Base-by-base conservation (phyloP, 192 early-diverging fungal genomes). In the Nowakowskiella sp. region DNA sequence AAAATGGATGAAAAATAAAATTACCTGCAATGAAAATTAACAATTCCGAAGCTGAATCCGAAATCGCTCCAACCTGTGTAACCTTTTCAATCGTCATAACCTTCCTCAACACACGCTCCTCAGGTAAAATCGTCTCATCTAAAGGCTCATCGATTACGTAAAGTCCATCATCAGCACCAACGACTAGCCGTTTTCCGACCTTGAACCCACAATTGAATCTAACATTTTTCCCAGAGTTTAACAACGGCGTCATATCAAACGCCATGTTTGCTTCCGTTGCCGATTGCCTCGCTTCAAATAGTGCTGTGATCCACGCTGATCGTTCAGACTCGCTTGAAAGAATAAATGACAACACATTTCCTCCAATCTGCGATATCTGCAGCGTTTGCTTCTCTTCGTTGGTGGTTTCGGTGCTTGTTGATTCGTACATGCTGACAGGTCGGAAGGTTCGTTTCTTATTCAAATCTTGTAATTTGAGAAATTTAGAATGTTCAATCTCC, bases 141-240 rank as follows among this genome's bases (percentile, higher is more conserved):
- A 70, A 67, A 19, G 60, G 72, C 47, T 68, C 68, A 7, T 72
- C 60, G 46, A 68, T 70, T 1, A 88, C 68, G 53, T 82, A 97
- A 13, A 97, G 66, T 3, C 93, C 93, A 21, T 75, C 66, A 55
- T 97, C 91, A 1, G 91, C 86, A 22, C 88, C 93, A 44, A 95
- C 61, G 21, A 91, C 66, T 34, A 95, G 72, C 31, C 75, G 58
- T 4, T 74, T 76, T 67, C 74, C 75, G 42, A 67, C 73, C 1
- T 68, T 68, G 19, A 70, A 46, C 0, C 70, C 70, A 51, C 77
- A 77, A 31, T 78, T 83, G 49, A 81, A 72, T 30, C 72, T 77
- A 19, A 39, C 19, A 13, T 13, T 39, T 19, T 19, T 19, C 13
- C 36, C 19, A 19, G 19, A 13, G 36, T 19, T 13, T 39, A 19